Conservation (phyloP, 305 asterid species). For the Solanum chacoense region DNA sequence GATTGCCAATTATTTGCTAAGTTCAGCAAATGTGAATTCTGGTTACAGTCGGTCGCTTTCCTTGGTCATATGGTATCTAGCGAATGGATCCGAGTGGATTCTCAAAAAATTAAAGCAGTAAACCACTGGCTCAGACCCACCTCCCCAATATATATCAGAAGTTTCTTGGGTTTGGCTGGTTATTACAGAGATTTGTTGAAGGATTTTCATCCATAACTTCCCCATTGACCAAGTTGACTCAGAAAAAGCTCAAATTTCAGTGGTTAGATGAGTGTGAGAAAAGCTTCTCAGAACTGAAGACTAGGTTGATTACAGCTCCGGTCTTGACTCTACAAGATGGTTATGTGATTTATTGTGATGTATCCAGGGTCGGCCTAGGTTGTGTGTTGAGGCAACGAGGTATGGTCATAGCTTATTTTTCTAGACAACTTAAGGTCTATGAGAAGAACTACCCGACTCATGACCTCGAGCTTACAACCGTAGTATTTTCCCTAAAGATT, state of each 20-base stretch:
- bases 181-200: no score
- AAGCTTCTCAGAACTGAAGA: not conserved
- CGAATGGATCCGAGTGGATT: not conserved
- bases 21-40: not conserved
- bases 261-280: not conserved
- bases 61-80: not conserved
- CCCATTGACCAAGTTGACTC: not conserved
- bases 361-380: not conserved
- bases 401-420: not conserved
- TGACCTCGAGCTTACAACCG: not conserved
- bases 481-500: not conserved
- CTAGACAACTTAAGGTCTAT: not conserved
- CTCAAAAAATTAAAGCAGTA: not conserved
- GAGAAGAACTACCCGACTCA: not conserved
- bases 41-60: not conserved
- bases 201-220: not conserved
- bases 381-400: not conserved
- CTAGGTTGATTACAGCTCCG: not conserved
- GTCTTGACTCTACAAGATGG: not conserved
- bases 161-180: not conserved
- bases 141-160: no score
- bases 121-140: not conserved
- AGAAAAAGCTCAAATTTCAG: no score
- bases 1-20: no score
- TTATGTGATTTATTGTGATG: not conserved